Percentiles rank a stretch among this genome's conserved stretches.
Conservation (phyloP, 495 filamentous ascomycete genomes). For the Neurospora terricola region DNA sequence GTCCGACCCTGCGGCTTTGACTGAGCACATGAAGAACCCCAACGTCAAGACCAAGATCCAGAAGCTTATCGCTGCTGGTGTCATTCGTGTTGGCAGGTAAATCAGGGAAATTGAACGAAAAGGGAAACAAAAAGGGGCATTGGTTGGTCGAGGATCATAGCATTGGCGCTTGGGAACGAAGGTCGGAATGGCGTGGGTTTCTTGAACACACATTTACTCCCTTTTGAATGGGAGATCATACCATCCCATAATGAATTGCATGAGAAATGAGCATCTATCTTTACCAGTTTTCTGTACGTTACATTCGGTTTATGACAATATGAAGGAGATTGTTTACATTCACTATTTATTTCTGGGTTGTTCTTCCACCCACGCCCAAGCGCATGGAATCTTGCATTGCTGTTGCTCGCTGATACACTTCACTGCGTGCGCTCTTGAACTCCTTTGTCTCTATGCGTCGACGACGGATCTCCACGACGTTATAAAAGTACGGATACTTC, state of each 20-base stretch:
- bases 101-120: background rate
- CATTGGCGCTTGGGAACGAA: background rate
- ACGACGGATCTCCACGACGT: background rate
- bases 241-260: conserved; percentile 1
- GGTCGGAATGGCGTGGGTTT: background rate
- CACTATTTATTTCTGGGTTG: background rate
- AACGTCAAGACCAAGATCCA: conserved; percentile 76
- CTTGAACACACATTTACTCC: background rate
- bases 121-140: background rate
- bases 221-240: background rate
- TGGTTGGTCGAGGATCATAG: background rate
- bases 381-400: background rate
- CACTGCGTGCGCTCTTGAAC: background rate
- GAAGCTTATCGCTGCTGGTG: conserved; percentile 84
- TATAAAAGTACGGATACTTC: background rate
- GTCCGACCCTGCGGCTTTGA: conserved; percentile 78
- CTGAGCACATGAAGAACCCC: conserved; percentile 94
- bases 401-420: too few species aligned
- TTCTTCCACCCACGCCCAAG: too few species aligned
- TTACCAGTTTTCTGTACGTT: background rate
- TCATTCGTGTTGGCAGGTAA: conserved; percentile 68
- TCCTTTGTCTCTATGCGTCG: background rate
- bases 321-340: background rate
- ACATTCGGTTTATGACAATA: background rate
- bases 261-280: conserved; percentile 3